These are phyloP conservation scores for Geotrichum cucujoidarum DNA, from an alignment of 1,139 yeast species.

Conservation along the genomic window DNA sequence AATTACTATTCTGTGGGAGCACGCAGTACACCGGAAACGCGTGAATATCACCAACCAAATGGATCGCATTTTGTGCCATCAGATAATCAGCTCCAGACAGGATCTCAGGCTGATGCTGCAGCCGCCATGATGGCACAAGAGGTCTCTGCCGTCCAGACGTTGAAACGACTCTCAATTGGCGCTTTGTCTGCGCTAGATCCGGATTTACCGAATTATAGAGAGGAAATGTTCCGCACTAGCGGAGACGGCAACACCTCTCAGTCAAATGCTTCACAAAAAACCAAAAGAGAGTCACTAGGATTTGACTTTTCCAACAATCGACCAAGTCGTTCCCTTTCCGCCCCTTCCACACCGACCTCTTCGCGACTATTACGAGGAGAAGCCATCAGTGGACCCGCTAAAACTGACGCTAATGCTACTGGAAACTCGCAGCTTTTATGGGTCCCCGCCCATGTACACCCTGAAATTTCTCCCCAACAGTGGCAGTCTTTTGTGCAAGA, in stretches of 20 bases:
- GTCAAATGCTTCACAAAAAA: not conserved
- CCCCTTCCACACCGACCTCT: conserved; percentile 3
- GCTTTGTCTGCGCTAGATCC: conserved; percentile 43
- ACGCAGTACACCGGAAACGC: not conserved
- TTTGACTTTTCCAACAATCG: conserved; percentile 14
- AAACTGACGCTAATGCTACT: conserved; percentile 22
- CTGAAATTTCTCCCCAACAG: conserved; percentile 87
- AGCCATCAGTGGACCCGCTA: not conserved
- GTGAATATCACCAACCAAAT: not conserved
- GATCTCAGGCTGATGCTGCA: conserved; percentile 27
- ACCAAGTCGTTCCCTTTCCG: conserved; percentile 8
- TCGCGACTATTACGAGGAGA: conserved; percentile 2
- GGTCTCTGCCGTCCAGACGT: conserved; percentile 43
- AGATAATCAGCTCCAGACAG: not conserved
- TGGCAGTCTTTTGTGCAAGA: conserved; percentile 76
- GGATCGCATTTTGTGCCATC: too few relatives aligned
- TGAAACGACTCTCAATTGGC: conserved; percentile 46
- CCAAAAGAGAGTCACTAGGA: conserved; percentile 6
- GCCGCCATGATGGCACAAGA: conserved; percentile 48
- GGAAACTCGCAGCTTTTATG: conserved; percentile 48
- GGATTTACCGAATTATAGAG: conserved; percentile 37
- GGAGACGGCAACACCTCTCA: not conserved
- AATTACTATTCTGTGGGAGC: not conserved
- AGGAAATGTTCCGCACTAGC: conserved; percentile 8
- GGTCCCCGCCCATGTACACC: conserved; percentile 95